Evolutionary conservation across 306 rosid genomes (phyloP), one percentile per base, ranked within the genome.

Genomic region (Sicyos baderoa): DNA sequence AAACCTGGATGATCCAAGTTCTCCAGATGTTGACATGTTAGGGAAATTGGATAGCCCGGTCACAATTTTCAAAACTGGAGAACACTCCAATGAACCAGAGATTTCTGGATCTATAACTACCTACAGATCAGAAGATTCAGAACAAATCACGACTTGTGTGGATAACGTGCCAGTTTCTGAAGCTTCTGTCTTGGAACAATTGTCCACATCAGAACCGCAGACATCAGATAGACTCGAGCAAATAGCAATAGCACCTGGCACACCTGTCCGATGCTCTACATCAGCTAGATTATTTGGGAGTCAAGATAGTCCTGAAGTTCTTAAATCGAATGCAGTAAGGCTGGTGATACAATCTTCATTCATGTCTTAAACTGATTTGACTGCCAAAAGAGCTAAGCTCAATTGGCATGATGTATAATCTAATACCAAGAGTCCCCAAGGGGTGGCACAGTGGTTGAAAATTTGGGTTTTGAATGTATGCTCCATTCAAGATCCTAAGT

Each of bases 181-280:
- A 65, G 51, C 19, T 63, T 52, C 49, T 68, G 59, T 68, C 57
- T 57, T 16, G 27, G 71, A 71, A 71, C 67, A 37, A 48, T 66
- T 54, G 18, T 12, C 70, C 55, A 62, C 55, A 32, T 9, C 50
- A 16, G 78, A 79, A 57, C 79, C 84, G 74, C 85, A 44, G 40
- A 70, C 65, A 74, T 74, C 70, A 54, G 76, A 40, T 65, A 32
- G 70, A 73, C 56, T 54, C 10, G 84, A 72, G 78, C 80, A 74
- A 63, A 54, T 49, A 4, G 76, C 57, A 72, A 75, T 82, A 64
- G 85, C 87, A 77, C 96, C 95, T 17, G 79, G 63, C 53, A 92
- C 87, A 63, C 91, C 91, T 32, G 77, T 78, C 22, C 86, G 44
- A 56, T 49, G 61, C 70, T 53, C 81, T 72, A 73, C 77, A 67